A percentile compares a stretch with the other conserved stretches of the same genome.
Conservation (phyloP, 2,329 filamentous ascomycete species). For the Fusarium oxysporum region DNA sequence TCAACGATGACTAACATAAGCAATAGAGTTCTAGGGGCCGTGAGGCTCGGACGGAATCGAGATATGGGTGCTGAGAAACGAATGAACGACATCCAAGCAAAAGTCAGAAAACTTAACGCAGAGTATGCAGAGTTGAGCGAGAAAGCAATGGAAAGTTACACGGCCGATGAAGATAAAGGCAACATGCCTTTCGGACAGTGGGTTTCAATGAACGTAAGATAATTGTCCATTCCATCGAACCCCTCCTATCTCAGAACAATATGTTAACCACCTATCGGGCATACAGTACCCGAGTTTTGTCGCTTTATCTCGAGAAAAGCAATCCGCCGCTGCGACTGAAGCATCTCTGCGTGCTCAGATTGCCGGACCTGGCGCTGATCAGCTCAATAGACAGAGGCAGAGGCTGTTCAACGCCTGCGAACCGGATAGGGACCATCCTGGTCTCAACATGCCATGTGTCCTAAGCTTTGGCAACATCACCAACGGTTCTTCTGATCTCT, state of each 20-base stretch:
- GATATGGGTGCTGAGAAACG: neutral
- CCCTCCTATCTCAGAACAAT: too few species aligned
- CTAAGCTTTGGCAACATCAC: neutral
- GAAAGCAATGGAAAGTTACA: fast-evolving
- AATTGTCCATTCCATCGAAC: too few species aligned
- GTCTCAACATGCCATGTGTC: neutral
- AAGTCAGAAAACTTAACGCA: neutral
- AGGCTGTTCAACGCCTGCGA: neutral
- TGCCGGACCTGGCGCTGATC: fast-evolving
- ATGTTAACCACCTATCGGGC: too few species aligned
- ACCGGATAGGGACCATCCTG: fast-evolving
- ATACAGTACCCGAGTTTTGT: neutral
- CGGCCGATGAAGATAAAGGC: neutral
- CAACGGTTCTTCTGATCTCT: neutral
- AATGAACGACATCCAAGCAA: fast-evolving
- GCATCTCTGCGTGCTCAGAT: neutral
- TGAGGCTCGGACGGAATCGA: fast-evolving
- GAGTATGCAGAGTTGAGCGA: fast-evolving
- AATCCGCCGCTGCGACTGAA: neutral
- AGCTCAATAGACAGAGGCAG: neutral
- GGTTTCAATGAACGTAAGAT: neutral
- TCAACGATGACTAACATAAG: neutral
- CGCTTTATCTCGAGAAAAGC: fast-evolving
- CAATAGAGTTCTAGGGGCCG: neutral
- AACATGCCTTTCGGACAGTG: neutral